Conservation (phyloP, 1,139 yeast genomes). For the Nakaseomyces nivariensis region DNA sequence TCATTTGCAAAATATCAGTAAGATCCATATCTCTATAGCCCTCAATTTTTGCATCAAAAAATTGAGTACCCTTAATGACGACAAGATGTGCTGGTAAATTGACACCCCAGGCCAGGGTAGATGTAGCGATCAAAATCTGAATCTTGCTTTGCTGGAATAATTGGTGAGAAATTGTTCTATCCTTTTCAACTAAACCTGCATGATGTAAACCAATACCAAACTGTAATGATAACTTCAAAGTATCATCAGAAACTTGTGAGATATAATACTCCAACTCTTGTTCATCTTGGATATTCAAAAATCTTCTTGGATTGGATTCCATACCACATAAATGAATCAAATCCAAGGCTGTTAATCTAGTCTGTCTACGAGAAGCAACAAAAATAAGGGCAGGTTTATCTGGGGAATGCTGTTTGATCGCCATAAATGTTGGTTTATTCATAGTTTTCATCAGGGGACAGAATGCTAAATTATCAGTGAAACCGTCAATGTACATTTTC, state of each 20-base stretch:
- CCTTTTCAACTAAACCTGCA: slow-evolving; percentile 91
- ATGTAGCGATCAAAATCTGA: slow-evolving; percentile 86
- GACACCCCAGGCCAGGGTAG: slow-evolving; percentile 73
- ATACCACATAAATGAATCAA: slow-evolving; percentile 87
- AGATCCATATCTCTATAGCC: slow-evolving; percentile 57
- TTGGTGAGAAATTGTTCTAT: slow-evolving; percentile 78
- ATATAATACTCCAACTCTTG: slow-evolving; percentile 58
- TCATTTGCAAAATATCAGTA: slow-evolving; percentile 63
- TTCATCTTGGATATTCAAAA: slow-evolving; percentile 62
- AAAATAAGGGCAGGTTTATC: slow-evolving; percentile 85
- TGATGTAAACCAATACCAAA: slow-evolving; percentile 97
- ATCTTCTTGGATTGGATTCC: slow-evolving; percentile 88
- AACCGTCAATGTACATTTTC: slow-evolving; percentile 96
- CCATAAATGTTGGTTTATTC: slow-evolving; percentile 97
- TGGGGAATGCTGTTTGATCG: slow-evolving; percentile 93
- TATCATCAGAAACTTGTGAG: slow-evolving; percentile 74
- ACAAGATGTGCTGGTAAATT: slow-evolving; percentile 55
- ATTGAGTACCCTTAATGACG: slow-evolving; percentile 47
- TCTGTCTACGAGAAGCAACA: slow-evolving; percentile 95
- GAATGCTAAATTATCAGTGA: slow-evolving; percentile 88
- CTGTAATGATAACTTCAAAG: slow-evolving; percentile 71
- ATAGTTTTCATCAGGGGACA: slow-evolving; percentile 94
- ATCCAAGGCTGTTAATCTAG: slow-evolving; percentile 88
- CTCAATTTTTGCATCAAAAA: slow-evolving; percentile 35
- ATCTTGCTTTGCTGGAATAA: slow-evolving; percentile 77